A percentile compares a stretch with the other conserved stretches of the same genome.
Conservation (phyloP, 306 rosid species). For the Ziziphus jujuba region DNA sequence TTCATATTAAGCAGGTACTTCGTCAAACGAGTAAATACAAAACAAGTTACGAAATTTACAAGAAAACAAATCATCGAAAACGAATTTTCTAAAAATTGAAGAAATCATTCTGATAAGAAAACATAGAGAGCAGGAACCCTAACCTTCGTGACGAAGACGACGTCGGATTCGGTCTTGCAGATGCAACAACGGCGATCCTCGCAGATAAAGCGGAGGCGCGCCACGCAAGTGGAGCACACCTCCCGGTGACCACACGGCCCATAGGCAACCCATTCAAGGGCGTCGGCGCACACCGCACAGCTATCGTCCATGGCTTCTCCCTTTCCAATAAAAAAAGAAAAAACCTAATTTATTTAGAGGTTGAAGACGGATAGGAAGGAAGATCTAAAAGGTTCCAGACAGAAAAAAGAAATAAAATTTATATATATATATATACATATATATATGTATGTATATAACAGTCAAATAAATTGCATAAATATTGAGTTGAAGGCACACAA, state of each 20-base stretch:
- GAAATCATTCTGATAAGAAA: too few species aligned
- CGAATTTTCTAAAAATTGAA: not conserved
- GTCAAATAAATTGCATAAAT: too few species aligned
- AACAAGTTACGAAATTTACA: not conserved
- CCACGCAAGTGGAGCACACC: conserved; percentile 93
- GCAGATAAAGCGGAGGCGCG: conserved; percentile 94
- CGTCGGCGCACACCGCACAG: conserved; percentile 95
- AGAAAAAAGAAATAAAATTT: too few species aligned
- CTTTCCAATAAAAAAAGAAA: not conserved
- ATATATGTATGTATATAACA: too few species aligned
- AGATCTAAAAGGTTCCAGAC: conserved; percentile 3
- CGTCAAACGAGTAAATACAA: not conserved
- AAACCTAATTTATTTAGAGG: not conserved
- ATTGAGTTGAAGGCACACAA: too few species aligned
- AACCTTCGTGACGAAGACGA: conserved; percentile 83
- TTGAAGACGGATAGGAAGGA: not conserved
- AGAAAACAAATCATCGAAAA: not conserved
- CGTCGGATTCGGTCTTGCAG: conserved; percentile 72
- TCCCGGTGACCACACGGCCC: conserved; percentile 91
- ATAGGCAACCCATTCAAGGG: conserved; percentile 93
- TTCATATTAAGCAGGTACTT: too few species aligned
- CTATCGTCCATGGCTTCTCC: conserved; percentile 68
- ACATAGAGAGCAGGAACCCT: not conserved
- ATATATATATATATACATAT: too few species aligned
- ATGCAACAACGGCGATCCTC: conserved; percentile 85